Percentiles rank a stretch among this genome's conserved stretches.
Evolutionary conservation across 1,284 basidiomycete genomes (phyloP).

Genomic region (Cerioporus squamosus): DNA sequence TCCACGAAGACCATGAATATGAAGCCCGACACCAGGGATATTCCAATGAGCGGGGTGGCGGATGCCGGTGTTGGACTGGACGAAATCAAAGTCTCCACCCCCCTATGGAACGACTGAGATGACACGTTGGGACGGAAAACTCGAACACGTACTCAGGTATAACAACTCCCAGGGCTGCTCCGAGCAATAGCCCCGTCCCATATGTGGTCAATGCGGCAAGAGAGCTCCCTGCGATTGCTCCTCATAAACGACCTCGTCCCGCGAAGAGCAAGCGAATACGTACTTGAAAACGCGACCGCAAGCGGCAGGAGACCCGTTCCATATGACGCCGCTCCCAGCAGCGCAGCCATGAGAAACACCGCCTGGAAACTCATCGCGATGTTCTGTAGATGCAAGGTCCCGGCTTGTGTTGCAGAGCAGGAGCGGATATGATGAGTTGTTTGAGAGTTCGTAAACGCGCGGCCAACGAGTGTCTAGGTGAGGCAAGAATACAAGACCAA

Average conservation of each 20-base stretch:
- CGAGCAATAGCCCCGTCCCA: slow-evolving; percentile 86
- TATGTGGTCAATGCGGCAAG: slow-evolving; percentile 69
- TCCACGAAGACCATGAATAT: slow-evolving; percentile 84
- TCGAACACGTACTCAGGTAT: slow-evolving; percentile 79
- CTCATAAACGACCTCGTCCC: not conserved
- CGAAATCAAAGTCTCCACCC: slow-evolving; percentile 58
- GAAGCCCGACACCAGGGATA: slow-evolving; percentile 82
- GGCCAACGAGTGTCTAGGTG: too few species aligned
- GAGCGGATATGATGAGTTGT: too few species aligned
- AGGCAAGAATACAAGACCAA: too few species aligned
- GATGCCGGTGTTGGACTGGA: slow-evolving; percentile 43
- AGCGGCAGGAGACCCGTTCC: slow-evolving; percentile 77
- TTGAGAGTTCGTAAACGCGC: too few species aligned
- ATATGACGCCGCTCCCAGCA: slow-evolving; percentile 79
- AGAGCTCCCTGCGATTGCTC: slow-evolving; percentile 46
- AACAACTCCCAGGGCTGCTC: slow-evolving; percentile 88
- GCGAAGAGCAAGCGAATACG: slow-evolving; percentile 27
- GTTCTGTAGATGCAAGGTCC: too few species aligned
- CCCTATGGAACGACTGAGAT: slow-evolving; percentile 42
- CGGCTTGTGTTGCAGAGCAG: too few species aligned
- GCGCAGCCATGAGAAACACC: slow-evolving; percentile 47
- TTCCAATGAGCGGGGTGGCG: slow-evolving; percentile 63
- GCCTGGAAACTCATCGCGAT: too few species aligned
- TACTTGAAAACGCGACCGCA: slow-evolving; percentile 76
- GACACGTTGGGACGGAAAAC: too few species aligned